Evolutionary conservation across 2,329 filamentous ascomycete species (phyloP).

Genomic region (Ploettnerulaceae sp.): DNA sequence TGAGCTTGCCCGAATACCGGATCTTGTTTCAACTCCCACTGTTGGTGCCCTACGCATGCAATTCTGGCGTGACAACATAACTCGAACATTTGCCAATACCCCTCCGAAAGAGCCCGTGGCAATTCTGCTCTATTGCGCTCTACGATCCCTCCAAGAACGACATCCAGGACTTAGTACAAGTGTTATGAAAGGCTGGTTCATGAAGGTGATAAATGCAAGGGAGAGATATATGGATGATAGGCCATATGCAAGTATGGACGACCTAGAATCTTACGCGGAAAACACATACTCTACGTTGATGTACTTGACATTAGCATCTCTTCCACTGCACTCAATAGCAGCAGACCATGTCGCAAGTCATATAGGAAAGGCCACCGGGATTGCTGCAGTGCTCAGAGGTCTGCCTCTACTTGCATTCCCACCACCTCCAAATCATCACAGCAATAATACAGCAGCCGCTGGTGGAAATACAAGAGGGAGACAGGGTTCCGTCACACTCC

Average conservation of each 20-base stretch:
- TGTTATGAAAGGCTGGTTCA: slow-evolving; percentile 64
- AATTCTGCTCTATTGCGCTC: slow-evolving; percentile 70
- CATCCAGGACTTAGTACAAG: slow-evolving; percentile 37
- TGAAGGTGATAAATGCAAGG: slow-evolving; percentile 72
- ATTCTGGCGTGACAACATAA: slow-evolving; percentile 87
- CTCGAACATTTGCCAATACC: slow-evolving; percentile 67
- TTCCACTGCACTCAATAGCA: slow-evolving; percentile 76
- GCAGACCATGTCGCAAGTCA: slow-evolving; percentile 92
- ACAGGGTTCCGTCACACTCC: slow-evolving; percentile 69
- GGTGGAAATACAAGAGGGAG: slow-evolving; percentile 37
- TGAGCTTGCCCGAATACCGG: slow-evolving; percentile 83
- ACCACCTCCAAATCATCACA: slow-evolving; percentile 52
- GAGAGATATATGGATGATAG: slow-evolving; percentile 80
- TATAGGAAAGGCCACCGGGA: slow-evolving; percentile 89
- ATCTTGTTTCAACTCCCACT: slow-evolving; percentile 80
- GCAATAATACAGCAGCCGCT: slow-evolving; percentile 41
- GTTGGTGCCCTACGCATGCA: slow-evolving; percentile 87
- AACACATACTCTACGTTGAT: slow-evolving; percentile 91
- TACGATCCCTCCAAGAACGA: slow-evolving; percentile 53
- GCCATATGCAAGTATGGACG: slow-evolving; percentile 67
- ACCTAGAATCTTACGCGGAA: slow-evolving; percentile 84
- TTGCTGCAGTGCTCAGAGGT: slow-evolving; percentile 79
- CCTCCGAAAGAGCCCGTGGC: slow-evolving; percentile 91
- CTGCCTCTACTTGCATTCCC: slow-evolving; percentile 84
- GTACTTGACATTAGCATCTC: slow-evolving; percentile 76